phyloP scores from a whole-genome alignment of 2,329 filamentous ascomycete species.

The Conoideocrella luteorostrata region DNA sequence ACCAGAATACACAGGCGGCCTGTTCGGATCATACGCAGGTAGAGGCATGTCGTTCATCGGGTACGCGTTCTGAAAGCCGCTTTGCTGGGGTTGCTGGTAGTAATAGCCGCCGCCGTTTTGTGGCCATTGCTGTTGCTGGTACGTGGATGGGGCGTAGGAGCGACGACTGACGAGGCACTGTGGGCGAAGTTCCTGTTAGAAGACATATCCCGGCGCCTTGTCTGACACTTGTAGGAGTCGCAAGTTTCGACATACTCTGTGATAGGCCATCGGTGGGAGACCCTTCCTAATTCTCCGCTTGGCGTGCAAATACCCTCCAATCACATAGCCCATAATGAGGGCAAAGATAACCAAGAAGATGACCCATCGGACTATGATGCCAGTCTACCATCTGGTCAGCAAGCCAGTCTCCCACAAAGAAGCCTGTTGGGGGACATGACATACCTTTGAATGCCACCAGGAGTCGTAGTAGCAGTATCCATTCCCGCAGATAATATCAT shows the following conservation, averaged over 20 bases:
- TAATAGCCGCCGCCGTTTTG: slow-evolving; percentile 20
- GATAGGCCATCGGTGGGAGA: slow-evolving; percentile 59
- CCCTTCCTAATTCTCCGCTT: slow-evolving; percentile 60
- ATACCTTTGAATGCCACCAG: slow-evolving; percentile 25
- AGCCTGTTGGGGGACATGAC: slow-evolving; percentile 1
- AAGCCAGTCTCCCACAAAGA: neutral
- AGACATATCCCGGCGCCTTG: too few relatives aligned
- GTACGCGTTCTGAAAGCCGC: slow-evolving; percentile 21
- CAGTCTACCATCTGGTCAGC: slow-evolving; percentile 38
- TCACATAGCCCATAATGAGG: slow-evolving; percentile 53
- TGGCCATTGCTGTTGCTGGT: slow-evolving; percentile 12
- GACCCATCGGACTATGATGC: slow-evolving; percentile 63
- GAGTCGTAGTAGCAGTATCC: slow-evolving; percentile 13
- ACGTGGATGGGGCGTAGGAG: slow-evolving; percentile 18
- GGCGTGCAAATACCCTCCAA: slow-evolving; percentile 66
- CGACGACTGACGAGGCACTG: slow-evolving; percentile 45
- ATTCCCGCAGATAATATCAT: slow-evolving; percentile 2
- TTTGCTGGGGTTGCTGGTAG: slow-evolving; percentile 15
- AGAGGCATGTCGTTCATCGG: slow-evolving; percentile 49
- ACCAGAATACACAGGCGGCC: slow-evolving; percentile 48
- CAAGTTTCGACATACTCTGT: slow-evolving; percentile 47
- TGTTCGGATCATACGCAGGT: slow-evolving; percentile 52
- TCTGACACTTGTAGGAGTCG: too few relatives aligned
- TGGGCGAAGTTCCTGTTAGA: neutral
- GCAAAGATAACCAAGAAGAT: slow-evolving; percentile 58